Conservation (phyloP, 1,284 basidiomycete genomes). For the Trichosporon ovoides region DNA sequence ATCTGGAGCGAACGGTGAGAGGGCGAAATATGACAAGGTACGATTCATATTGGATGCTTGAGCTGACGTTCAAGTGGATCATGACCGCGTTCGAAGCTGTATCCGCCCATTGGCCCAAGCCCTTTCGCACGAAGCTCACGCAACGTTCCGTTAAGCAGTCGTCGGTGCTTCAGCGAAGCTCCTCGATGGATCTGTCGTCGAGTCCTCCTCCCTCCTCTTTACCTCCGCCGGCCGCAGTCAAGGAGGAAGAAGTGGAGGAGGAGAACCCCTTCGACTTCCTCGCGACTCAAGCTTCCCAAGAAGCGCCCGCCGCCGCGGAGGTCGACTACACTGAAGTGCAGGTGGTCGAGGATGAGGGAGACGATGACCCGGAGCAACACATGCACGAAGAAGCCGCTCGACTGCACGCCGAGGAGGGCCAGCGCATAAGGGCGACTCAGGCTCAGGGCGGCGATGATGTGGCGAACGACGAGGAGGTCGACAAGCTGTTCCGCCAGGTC, state of each 20-base stretch:
- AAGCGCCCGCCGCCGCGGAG: slow-evolving; percentile 33
- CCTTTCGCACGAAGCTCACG: slow-evolving; percentile 17
- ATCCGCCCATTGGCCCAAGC: slow-evolving; percentile 44
- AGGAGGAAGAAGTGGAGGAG: slow-evolving; percentile 26
- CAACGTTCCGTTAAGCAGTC: slow-evolving; percentile 18
- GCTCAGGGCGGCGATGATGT: slow-evolving; percentile 17
- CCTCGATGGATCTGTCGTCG: slow-evolving; percentile 9
- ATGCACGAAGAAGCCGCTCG: slow-evolving; percentile 29
- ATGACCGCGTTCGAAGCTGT: slow-evolving; percentile 85
- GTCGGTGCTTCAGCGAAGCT: background rate
- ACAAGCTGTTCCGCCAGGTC: slow-evolving; percentile 34
- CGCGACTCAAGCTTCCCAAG: slow-evolving; percentile 36
- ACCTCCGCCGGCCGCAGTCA: slow-evolving; percentile 2
- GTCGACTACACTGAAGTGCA: slow-evolving; percentile 43
- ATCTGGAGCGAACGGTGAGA: slow-evolving; percentile 35
- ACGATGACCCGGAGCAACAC: slow-evolving; percentile 28
- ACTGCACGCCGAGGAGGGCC: slow-evolving; percentile 31
- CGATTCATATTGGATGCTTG: slow-evolving; percentile 8
- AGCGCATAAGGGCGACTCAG: slow-evolving; percentile 38
- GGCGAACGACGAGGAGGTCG: slow-evolving; percentile 32
- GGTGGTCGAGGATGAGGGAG: slow-evolving; percentile 27
- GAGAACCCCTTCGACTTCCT: slow-evolving; percentile 39
- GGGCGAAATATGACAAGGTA: slow-evolving; percentile 49
- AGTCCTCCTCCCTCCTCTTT: slow-evolving; percentile 30
- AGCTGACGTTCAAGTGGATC: slow-evolving; percentile 53